Conservation (phyloP, 1,284 basidiomycete species). For the Chalciporus sp. region DNA sequence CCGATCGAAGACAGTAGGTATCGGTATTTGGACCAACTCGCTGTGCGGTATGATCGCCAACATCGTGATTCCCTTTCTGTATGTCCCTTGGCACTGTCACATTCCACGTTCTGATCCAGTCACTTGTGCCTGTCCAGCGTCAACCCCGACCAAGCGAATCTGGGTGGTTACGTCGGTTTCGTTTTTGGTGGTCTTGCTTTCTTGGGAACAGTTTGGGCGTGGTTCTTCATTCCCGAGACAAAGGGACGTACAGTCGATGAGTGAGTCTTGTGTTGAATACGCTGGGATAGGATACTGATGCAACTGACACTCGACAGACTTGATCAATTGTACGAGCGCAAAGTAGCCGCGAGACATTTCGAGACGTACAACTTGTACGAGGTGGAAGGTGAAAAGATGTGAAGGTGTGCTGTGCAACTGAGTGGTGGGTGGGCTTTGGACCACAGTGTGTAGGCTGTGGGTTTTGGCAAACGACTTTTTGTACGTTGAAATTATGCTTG, state of each 20-base stretch:
- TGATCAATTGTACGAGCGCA: conserved; percentile 27
- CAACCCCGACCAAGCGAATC: conserved; percentile 29
- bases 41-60: conserved; percentile 25
- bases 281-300: neutral
- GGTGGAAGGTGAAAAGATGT: neutral
- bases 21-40: conserved; percentile 28
- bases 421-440: neutral
- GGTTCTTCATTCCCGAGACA: conserved; percentile 33
- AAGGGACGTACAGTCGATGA: conserved; percentile 34
- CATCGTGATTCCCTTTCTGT: conserved; percentile 33
- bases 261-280: conserved; percentile 17
- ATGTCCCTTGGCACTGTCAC: neutral
- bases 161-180: conserved; percentile 35
- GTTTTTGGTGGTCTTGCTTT: conserved; percentile 31
- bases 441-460: neutral
- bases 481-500: too few relatives aligned
- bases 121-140: conserved; percentile 17
- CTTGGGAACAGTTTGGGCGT: conserved; percentile 23
- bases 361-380: conserved; percentile 17
- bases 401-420: neutral
- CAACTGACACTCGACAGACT: conserved; percentile 13
- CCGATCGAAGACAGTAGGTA: conserved; percentile 34
- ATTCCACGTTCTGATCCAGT: neutral
- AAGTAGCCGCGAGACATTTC: conserved; percentile 25
- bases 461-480: too few relatives aligned